Evolutionary conservation across 2,329 filamentous ascomycete genomes (phyloP), one percentile per base, ranked within the genome.

Genomic region (Exophiala mesophila): DNA sequence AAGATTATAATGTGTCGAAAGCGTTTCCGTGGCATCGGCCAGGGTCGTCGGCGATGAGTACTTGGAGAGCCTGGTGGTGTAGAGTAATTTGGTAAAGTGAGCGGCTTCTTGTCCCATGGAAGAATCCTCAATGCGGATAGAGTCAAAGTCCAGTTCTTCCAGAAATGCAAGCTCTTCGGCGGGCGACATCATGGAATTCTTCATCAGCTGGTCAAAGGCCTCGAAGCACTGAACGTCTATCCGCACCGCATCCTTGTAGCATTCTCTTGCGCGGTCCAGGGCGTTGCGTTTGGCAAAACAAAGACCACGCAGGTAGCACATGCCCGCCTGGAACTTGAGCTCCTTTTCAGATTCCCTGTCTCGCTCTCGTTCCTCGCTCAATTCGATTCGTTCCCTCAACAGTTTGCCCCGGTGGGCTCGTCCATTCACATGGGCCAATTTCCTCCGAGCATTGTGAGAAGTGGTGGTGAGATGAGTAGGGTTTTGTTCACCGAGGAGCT

Each of bases 211-310:
- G 57, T 96, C 89, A 60, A 98, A 97, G 0, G 92, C 92, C 65
- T 98, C 92, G 60, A 95, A 97, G 66, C 92, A 98, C 63, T 95
- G 89, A 3, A 97, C 89, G 60, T 98, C 92, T 59, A 98, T 96
- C 49, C 86, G 81, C 33, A 97, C 88, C 2, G 92, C 92, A 57
- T 94, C 88, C 69, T 96, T 97, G 74, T 97, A 98, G 68, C 92
- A 97, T 58, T 97, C 89, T 63, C 96, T 96, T 39, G 92, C 92
- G 23, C 88, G 82, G 62, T 98, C 92, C 57, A 97, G 97, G 18
- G 90, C 86, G 64, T 97, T 98, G 63, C 95, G 87, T 66, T 95
- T 95, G 5, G 92, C 89, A 62, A 88, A 96, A 71, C 94, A 97
- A 36, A 95, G 76, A 4, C 92, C 92, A 17, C 92, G 77, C 39